phyloP scores from a whole-genome alignment of 129 eudicot species.

The Heracleum sosnowskyi region DNA sequence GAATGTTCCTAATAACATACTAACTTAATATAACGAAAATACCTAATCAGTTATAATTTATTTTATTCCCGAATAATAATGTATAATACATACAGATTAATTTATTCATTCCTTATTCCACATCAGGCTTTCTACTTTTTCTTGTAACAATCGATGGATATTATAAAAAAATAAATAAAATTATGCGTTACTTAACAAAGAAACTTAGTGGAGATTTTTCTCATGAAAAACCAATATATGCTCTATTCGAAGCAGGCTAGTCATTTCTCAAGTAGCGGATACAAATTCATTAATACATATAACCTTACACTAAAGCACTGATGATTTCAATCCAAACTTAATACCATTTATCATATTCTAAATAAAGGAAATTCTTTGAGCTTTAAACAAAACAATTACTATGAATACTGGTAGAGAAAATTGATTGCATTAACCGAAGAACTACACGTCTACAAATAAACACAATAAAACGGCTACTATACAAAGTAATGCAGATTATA shows the following conservation, averaged over 20 bases:
- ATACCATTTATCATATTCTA: background rate
- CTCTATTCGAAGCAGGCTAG: background rate
- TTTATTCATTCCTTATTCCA: too few species aligned
- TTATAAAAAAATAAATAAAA: background rate
- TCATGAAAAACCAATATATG: background rate
- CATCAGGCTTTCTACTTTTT: too few species aligned
- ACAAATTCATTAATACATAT: background rate
- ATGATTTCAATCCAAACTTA: background rate
- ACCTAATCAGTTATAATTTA: too few species aligned
- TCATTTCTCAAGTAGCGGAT: background rate
- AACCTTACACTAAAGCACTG: background rate
- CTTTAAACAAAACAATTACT: background rate
- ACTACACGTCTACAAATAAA: constrained; percentile 46
- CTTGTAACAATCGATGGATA: background rate
- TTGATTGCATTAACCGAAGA: constrained; percentile 46
- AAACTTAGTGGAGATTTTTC: background rate
- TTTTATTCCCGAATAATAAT: too few species aligned
- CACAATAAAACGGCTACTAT: background rate
- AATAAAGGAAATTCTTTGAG: background rate
- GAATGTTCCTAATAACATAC: too few species aligned
- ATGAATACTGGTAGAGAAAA: background rate
- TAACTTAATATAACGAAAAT: too few species aligned
- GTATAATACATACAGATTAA: too few species aligned
- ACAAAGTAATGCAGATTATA: background rate
- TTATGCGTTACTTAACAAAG: background rate